A percentile compares a stretch with the other conserved stretches of the same genome.
Evolutionary conservation across 805 yeast genomes (phyloP).

Genomic region (Kodamaea laetipori): DNA sequence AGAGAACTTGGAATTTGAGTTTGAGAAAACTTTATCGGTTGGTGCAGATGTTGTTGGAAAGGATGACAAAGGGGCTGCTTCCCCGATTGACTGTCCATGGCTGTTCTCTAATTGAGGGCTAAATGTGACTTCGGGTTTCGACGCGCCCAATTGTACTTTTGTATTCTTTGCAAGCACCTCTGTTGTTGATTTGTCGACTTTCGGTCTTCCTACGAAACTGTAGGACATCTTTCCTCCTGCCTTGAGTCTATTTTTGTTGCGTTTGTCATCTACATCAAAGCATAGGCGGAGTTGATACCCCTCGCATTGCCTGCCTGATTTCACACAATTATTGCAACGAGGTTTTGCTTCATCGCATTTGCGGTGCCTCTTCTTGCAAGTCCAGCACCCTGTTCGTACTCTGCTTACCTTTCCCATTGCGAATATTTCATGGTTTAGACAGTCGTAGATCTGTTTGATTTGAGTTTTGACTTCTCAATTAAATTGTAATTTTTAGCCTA

Average conservation of each 20-base stretch:
- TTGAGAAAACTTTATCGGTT: not conserved
- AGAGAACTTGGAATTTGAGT: constrained; percentile 12
- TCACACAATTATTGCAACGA: constrained; percentile 48
- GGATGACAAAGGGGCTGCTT: not conserved
- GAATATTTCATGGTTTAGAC: no score
- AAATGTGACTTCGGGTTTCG: no score
- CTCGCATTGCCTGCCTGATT: constrained; percentile 47
- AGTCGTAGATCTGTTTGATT: no score
- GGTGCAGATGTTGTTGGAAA: not conserved
- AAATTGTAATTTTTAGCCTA: no score
- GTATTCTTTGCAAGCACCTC: no score
- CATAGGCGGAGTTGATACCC: constrained; percentile 52
- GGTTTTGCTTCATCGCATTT: constrained; percentile 62
- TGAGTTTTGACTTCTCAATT: no score
- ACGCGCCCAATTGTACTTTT: no score
- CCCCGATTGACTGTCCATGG: not conserved
- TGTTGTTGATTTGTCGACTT: constrained; percentile 15
- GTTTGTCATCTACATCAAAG: constrained; percentile 52
- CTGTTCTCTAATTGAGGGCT: not conserved
- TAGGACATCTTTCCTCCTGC: constrained; percentile 37
- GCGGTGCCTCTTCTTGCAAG: constrained; percentile 54
- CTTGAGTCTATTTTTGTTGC: constrained; percentile 26
- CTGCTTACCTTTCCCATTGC: constrained; percentile 45
- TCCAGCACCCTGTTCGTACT: constrained; percentile 61
- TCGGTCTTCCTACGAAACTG: constrained; percentile 49